phyloP scores from a whole-genome alignment of 2,329 filamentous ascomycete genomes.

The Trichoderma koningii region DNA sequence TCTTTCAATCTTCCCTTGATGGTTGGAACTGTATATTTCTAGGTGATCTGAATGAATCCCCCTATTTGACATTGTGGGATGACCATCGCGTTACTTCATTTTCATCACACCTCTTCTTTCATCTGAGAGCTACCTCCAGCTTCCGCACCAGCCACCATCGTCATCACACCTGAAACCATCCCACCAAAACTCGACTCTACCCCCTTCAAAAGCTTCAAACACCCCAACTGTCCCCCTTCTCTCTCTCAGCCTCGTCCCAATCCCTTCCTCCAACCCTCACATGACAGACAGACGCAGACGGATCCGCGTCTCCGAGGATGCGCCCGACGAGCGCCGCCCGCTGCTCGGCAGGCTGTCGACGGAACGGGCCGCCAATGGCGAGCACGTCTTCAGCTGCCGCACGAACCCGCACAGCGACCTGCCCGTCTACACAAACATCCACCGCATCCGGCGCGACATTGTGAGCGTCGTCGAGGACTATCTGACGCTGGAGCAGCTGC shows the following conservation, averaged over 20 bases:
- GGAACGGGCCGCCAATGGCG: conserved; percentile 37
- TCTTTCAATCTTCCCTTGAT: too few relatives aligned
- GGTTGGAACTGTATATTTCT: too few relatives aligned
- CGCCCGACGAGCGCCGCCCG: conserved; percentile 41
- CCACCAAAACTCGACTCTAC: background rate
- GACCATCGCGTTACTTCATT: too few relatives aligned
- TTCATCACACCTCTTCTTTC: background rate
- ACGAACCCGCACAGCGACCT: conserved; percentile 63
- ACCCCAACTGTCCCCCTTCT: background rate
- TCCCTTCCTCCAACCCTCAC: conserved; percentile 20
- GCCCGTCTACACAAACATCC: conserved; percentile 77
- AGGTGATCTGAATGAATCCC: too few relatives aligned
- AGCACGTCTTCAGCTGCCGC: conserved; percentile 54
- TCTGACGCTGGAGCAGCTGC: conserved; percentile 71
- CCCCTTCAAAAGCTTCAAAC: background rate
- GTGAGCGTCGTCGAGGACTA: conserved; percentile 64
- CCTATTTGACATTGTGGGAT: too few relatives aligned
- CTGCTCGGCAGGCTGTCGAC: conserved; percentile 40
- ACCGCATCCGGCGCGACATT: conserved; percentile 67
- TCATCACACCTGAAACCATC: background rate
- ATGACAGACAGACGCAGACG: conserved; percentile 35
- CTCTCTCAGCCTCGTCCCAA: background rate
- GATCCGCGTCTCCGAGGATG: conserved; percentile 37
- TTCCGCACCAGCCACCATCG: conserved; percentile 1
- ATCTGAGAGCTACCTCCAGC: background rate